These are phyloP conservation scores for Talaromyces sp. DNA, from an alignment of 2,329 filamentous ascomycete genomes.

Conservation along the genomic window DNA sequence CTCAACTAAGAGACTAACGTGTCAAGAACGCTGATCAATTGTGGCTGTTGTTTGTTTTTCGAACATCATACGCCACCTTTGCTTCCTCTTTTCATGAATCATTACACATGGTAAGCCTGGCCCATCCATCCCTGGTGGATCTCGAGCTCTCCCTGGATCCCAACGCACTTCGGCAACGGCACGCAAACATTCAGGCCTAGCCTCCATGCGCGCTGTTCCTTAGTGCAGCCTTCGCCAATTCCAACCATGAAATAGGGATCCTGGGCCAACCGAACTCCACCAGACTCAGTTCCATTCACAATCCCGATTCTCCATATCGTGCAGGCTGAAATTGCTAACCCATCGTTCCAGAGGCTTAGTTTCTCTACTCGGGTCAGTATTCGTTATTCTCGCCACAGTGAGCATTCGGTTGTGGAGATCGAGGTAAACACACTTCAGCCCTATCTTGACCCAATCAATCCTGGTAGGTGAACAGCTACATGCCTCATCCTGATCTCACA, in stretches of 20 bases:
- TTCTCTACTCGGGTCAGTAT: background rate
- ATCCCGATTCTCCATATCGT: background rate
- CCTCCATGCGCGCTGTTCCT: background rate
- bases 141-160: background rate
- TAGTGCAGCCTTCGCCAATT: constrained; percentile 8
- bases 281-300: background rate
- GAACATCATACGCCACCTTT: background rate
- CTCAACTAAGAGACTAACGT: constrained; percentile 1
- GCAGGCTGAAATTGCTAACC: background rate
- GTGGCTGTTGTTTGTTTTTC: constrained; percentile 7
- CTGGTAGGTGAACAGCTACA: constrained; percentile 3
- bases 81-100: background rate
- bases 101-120: constrained; percentile 7
- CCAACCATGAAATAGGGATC: background rate
- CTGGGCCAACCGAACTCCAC: background rate
- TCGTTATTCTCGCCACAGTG: constrained; percentile 1
- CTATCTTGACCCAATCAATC: constrained; percentile 7
- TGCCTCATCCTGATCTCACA: constrained; percentile 2
- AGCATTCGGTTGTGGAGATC: background rate
- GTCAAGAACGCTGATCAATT: constrained; percentile 4
- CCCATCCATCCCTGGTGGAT: background rate
- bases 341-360: background rate
- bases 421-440: constrained; percentile 6
- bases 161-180: constrained; percentile 1
- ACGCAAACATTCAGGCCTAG: background rate